These are phyloP conservation scores for Ogataea pini DNA, from an alignment of 805 yeast species.

Conservation along the genomic window DNA sequence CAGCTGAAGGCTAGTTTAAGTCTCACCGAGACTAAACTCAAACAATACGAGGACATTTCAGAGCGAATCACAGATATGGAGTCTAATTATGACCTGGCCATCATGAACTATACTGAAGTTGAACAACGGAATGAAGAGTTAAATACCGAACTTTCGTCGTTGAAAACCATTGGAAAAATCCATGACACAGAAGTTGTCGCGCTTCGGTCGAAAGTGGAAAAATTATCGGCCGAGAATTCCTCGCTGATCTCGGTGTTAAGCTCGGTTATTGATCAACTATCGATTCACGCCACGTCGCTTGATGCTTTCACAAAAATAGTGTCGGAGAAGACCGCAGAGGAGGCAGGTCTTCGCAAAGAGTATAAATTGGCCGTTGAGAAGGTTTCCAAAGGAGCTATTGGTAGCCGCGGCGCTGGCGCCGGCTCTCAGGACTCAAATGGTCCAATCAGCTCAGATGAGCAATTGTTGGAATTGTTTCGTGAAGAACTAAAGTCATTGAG, in stretches of 20 bases:
- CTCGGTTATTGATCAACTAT: conserved; percentile 10
- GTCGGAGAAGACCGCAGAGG: background rate
- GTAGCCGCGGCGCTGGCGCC: background rate
- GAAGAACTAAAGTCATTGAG: conserved; percentile 31
- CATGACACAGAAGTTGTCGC: background rate
- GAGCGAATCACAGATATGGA: conserved; percentile 12
- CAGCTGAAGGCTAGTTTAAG: conserved; percentile 7
- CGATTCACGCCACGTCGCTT: conserved; percentile 11
- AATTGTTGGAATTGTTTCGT: conserved; percentile 30
- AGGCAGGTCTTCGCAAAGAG: background rate
- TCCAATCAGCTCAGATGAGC: conserved; percentile 28
- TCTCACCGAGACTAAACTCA: conserved; percentile 4
- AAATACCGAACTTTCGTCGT: background rate
- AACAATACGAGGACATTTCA: conserved; percentile 11
- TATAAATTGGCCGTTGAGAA: conserved; percentile 4
- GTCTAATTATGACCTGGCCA: conserved; percentile 11
- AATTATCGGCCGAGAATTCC: conserved; percentile 4
- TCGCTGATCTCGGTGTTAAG: conserved; percentile 6
- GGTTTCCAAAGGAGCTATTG: background rate
- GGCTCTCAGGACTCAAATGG: too few relatives aligned
- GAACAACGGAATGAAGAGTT: conserved; percentile 11
- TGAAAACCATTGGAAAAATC: background rate
- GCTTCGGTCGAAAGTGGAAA: background rate
- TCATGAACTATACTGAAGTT: conserved; percentile 10
- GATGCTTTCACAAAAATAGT: conserved; percentile 11